Percentiles rank a stretch among this genome's conserved stretches.
phyloP scores from a whole-genome alignment of 2,329 filamentous ascomycete species.

The Camillea tinctor region DNA sequence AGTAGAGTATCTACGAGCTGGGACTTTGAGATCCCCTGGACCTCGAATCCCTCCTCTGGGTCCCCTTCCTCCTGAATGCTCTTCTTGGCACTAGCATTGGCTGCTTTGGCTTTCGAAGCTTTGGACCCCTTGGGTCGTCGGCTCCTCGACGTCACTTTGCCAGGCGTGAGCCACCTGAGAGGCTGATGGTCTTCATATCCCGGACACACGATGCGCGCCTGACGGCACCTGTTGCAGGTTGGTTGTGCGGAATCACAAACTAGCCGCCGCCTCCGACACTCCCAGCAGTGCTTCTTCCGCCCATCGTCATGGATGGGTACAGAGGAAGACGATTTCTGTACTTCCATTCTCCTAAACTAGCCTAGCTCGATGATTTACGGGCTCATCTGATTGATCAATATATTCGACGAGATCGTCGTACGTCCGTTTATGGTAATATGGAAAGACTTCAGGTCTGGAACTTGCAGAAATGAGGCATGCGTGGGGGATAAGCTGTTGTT shows the following conservation, averaged over 20 bases:
- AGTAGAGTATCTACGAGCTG: slow-evolving; percentile 11
- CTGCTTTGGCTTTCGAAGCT: slow-evolving; percentile 1
- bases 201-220: slow-evolving; percentile 35
- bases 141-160: slow-evolving; percentile 34
- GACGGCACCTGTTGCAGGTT: slow-evolving; percentile 37
- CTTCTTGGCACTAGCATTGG: neutral
- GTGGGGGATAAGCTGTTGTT: neutral
- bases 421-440: neutral
- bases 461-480: neutral
- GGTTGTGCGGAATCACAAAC: slow-evolving; percentile 40
- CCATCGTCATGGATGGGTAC: neutral
- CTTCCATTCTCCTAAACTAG: neutral
- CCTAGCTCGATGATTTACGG: neutral
- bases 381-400: neutral
- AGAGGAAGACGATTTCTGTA: neutral
- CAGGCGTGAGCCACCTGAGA: slow-evolving; percentile 40
- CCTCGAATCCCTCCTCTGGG: neutral
- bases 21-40: slow-evolving; percentile 1
- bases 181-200: slow-evolving; percentile 40
- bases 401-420: neutral
- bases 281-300: slow-evolving; percentile 38
- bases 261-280: slow-evolving; percentile 39
- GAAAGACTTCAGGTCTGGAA: neutral
- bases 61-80: neutral
- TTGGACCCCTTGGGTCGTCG: neutral